Conservation (phyloP, 2,329 filamentous ascomycete species). For the Diplodia scrobiculata region DNA sequence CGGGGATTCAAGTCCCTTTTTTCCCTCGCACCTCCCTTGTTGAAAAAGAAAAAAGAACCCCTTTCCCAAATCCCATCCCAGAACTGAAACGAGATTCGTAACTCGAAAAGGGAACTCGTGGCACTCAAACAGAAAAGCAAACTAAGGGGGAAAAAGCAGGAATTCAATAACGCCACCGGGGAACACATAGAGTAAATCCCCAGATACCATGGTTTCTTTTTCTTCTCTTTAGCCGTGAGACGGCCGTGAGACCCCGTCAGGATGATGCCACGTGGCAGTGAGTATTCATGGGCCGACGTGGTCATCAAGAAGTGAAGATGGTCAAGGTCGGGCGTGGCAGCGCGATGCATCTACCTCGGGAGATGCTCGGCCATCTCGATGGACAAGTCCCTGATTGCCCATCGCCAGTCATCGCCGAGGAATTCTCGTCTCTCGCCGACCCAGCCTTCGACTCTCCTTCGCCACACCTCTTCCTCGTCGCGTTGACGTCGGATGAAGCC, state of each 20-base stretch:
- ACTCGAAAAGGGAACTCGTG: constrained; percentile 14
- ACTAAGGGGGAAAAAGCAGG: neutral
- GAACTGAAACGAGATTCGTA: constrained; percentile 21
- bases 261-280: neutral
- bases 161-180: constrained; percentile 16
- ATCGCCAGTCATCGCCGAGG: constrained; percentile 24
- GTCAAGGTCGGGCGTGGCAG: neutral
- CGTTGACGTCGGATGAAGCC: constrained; percentile 87
- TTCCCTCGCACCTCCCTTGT: constrained; percentile 9
- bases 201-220: constrained; percentile 19
- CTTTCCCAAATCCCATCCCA: constrained; percentile 15
- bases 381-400: constrained; percentile 24
- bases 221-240: neutral
- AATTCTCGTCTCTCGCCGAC: constrained; percentile 48
- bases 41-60: neutral
- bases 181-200: neutral
- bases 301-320: neutral
- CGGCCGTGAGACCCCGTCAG: constrained; percentile 1
- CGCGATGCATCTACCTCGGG: neutral
- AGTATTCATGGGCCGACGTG: neutral
- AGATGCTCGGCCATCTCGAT: constrained; percentile 26
- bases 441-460: constrained; percentile 85
- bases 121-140: constrained; percentile 18
- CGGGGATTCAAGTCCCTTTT: constrained; percentile 7
- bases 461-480: constrained; percentile 90